Base-by-base conservation (phyloP, 148 eudicot species). In the Selenicereus undatus region DNA sequence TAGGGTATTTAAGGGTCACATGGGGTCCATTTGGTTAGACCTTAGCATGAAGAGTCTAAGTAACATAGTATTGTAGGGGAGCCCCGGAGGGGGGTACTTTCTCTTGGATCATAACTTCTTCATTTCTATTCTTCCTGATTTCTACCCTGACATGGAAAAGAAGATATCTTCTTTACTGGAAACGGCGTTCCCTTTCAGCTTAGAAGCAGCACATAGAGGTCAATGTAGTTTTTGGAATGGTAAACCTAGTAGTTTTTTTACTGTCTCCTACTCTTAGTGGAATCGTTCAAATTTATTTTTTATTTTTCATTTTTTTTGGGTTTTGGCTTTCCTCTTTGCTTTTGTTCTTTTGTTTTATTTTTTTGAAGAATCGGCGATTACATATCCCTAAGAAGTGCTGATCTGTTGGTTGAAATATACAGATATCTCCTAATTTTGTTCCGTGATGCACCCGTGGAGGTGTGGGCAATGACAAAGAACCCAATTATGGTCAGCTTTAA, bases 401-500 rank as follows among this genome's bases (percentile, higher is more conserved):
- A 65, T 30, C 39, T 64, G 66, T 50, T 76, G 73, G 66, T 66
- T 69, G 26, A 58, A 64, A 73, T 82, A 73, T 87, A 86, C 88
- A 96, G 99, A 88, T 96, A 96, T 82, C 92, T 96, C 80, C 88
- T 96, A 76, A 92, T 96, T 79, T 83, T 96, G 85, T 93, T 96
- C 79, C 98, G 98, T 71, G 99, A 96, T 91, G 99, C 99, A 85
- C 99, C 99, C 81, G 98, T 96, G 56, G 99, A 96, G 87, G 99
- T 96, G 72, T 96, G 99, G 99, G 99, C 99, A 48, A 96, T 96
- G 99, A 96, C 99, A 42, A 96, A 94, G 93, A 91, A 92, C 75
- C 99, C 99, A 60, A 90, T 96, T 68, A 92, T 96, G 99, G 99
- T 96, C 89, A 89, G 87, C 79, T 84, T 81, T 78, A 80, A 66